phyloP scores from a whole-genome alignment of 148 eudicot species.

The Gaultheria prostrata region DNA sequence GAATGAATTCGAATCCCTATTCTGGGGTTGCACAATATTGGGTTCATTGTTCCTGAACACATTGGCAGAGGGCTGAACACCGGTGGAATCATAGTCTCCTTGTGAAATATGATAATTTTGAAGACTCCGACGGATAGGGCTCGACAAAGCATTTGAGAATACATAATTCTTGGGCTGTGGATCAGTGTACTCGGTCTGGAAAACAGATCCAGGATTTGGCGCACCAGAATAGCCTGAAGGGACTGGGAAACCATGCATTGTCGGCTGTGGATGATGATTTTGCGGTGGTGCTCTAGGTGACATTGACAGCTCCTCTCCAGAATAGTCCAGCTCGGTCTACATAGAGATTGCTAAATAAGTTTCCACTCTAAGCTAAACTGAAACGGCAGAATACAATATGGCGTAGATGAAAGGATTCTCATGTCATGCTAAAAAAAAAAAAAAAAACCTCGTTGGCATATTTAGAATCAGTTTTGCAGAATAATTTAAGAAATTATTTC shows the following conservation, averaged over 20 bases:
- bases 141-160: slow-evolving; percentile 81
- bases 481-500: neutral
- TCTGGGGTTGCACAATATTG: slow-evolving; percentile 32
- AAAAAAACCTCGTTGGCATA: neutral
- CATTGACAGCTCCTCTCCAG: slow-evolving; percentile 39
- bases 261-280: slow-evolving; percentile 24
- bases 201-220: slow-evolving; percentile 22
- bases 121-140: slow-evolving; percentile 78
- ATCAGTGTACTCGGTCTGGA: slow-evolving; percentile 49
- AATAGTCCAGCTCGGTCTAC: slow-evolving; percentile 38
- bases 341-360: slow-evolving; percentile 4
- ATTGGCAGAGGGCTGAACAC: slow-evolving; percentile 24
- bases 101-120: slow-evolving; percentile 70
- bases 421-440: neutral
- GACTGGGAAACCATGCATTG: slow-evolving; percentile 18
- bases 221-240: slow-evolving; percentile 30
- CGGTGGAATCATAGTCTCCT: slow-evolving; percentile 39
- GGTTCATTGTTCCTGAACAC: slow-evolving; percentile 37
- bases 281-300: slow-evolving; percentile 36
- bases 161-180: slow-evolving; percentile 63
- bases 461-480: neutral
- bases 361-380: neutral
- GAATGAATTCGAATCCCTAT: slow-evolving; percentile 41
- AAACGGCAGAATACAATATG: neutral
- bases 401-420: neutral